Conservation (phyloP, 1,284 basidiomycete species). For the Pseudozyma thailandica region DNA sequence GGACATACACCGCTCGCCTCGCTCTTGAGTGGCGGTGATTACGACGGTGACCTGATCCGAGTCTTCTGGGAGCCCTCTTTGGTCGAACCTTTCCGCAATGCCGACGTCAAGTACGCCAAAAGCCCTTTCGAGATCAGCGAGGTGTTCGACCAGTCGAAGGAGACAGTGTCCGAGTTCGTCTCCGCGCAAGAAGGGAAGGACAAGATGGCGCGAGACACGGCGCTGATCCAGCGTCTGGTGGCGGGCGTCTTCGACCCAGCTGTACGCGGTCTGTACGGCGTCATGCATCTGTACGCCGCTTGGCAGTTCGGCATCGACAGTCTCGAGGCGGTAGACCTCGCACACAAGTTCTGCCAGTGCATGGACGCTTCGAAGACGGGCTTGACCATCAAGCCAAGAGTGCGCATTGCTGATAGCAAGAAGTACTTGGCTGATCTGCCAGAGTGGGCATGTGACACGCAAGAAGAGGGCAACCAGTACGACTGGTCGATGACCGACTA, state of each 20-base stretch:
- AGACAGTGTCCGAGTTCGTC: conserved; percentile 32
- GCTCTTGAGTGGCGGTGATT: conserved; percentile 61
- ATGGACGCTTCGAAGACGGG: conserved; percentile 45
- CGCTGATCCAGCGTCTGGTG: conserved; percentile 25
- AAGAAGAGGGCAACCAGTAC: conserved; percentile 6
- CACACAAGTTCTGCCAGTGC: conserved; percentile 46
- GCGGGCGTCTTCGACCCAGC: conserved; percentile 17
- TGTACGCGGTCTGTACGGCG: conserved; percentile 28
- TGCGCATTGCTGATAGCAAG: conserved; percentile 31
- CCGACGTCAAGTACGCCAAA: conserved; percentile 44
- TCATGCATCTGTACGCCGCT: conserved; percentile 38
- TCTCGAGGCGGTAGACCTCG: conserved; percentile 29
- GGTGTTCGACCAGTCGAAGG: conserved; percentile 44
- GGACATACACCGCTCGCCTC: conserved; percentile 52
- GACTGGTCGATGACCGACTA: conserved; percentile 26
- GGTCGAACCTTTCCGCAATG: conserved; percentile 41
- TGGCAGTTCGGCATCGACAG: conserved; percentile 35
- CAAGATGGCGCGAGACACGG: conserved; percentile 22
- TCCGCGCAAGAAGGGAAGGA: conserved; percentile 24
- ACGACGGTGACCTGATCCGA: conserved; percentile 61
- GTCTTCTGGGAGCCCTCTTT: conserved; percentile 52
- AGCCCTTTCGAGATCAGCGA: conserved; percentile 52
- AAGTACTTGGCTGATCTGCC: conserved; percentile 27
- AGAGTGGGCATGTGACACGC: conserved; percentile 23
- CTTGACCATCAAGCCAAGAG: conserved; percentile 21